Percentiles rank a stretch among this genome's conserved stretches.
Evolutionary conservation across 83 land plant genomes (phyloP).

Genomic region (Picea abies): DNA sequence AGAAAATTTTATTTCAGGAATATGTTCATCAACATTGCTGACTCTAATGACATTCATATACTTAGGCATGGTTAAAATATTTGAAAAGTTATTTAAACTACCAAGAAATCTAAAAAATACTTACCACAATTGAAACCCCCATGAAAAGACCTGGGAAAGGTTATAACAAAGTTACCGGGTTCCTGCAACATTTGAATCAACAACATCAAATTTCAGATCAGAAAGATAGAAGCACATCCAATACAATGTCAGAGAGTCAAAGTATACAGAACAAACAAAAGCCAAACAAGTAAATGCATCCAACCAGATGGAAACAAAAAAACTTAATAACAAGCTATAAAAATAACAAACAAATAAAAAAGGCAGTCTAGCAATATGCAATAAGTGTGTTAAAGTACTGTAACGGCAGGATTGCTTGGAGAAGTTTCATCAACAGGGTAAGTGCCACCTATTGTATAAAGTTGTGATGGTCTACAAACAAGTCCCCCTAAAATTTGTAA

Average conservation of each 20-base stretch:
- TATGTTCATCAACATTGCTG: neutral
- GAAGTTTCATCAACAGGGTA: no score
- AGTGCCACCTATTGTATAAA: no score
- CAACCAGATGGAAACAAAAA: neutral
- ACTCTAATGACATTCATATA: neutral
- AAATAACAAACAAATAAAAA: neutral
- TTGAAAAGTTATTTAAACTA: neutral
- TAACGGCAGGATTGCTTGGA: no score
- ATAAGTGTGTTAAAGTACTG: no score
- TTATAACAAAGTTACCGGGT: conserved; percentile 93
- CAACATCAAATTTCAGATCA: neutral
- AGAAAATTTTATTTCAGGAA: neutral
- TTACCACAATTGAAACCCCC: conserved; percentile 95
- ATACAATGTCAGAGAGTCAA: neutral
- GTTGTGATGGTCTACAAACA: no score
- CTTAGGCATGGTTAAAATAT: neutral
- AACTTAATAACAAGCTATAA: neutral
- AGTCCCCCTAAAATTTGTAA: no score
- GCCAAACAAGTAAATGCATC: neutral
- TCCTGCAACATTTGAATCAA: conserved; percentile 51
- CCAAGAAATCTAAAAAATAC: conserved; percentile 11
- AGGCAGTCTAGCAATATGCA: no score
- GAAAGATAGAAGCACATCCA: neutral
- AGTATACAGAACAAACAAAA: neutral
- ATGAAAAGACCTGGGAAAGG: conserved; percentile 95